phyloP scores from a whole-genome alignment of 805 yeast genomes.

The Myxozyma neotropica region DNA sequence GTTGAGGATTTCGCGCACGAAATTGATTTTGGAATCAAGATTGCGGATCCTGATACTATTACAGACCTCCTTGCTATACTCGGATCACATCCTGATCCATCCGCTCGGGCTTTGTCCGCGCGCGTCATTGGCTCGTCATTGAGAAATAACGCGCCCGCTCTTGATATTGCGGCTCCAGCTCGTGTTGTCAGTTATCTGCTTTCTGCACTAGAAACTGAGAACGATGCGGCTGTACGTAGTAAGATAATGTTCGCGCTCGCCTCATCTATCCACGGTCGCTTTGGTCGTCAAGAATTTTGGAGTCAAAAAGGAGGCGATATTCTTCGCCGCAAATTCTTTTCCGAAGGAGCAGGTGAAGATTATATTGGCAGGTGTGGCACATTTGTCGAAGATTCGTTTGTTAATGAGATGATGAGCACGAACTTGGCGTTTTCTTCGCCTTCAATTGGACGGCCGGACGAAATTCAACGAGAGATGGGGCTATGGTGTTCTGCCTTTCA shows the following conservation, averaged over 20 bases:
- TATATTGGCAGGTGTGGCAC: conserved; percentile 28
- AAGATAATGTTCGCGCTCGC: conserved; percentile 37
- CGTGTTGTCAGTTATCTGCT: conserved; percentile 24
- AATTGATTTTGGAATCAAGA: conserved; percentile 56
- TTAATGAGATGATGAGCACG: conserved; percentile 13
- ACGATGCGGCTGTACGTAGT: conserved; percentile 20
- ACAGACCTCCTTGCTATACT: conserved; percentile 29
- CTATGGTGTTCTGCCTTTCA: conserved; percentile 32
- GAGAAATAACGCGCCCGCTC: conserved; percentile 72
- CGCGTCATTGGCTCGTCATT: conserved; percentile 67
- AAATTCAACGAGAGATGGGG: conserved; percentile 22
- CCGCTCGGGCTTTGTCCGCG: conserved; percentile 53
- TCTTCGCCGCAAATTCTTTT: conserved; percentile 23
- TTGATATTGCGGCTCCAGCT: conserved; percentile 37
- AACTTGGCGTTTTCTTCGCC: not conserved
- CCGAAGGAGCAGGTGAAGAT: conserved; percentile 12
- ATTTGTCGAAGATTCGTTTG: conserved; percentile 31
- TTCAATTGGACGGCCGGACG: not conserved
- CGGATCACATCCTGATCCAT: conserved; percentile 27
- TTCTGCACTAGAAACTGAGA: conserved; percentile 26
- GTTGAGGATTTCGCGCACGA: conserved; percentile 63
- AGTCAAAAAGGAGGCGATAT: conserved; percentile 25
- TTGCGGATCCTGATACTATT: conserved; percentile 42
- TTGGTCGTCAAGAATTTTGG: conserved; percentile 31
- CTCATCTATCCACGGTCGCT: conserved; percentile 32